Evolutionary conservation across 192 early-diverging fungal species (phyloP), one percentile per base, ranked within the genome.

Genomic region (Backusella parvicylindrica): DNA sequence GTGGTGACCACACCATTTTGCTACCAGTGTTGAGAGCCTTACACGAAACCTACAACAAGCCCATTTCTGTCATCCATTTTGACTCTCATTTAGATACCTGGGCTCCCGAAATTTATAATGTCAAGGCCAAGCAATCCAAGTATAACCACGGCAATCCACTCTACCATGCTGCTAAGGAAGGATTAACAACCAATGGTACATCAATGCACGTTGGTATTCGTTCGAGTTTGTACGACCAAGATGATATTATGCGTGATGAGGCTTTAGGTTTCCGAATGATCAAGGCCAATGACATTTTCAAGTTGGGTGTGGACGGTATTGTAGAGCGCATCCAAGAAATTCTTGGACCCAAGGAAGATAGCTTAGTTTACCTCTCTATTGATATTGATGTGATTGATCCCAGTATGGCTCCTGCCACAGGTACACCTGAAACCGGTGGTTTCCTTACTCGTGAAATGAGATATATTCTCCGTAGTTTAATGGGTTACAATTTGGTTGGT

Each of bases 351-450:
- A 72, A 70, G 36, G 64, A 79, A 2, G 77, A 79, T 28, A 67
- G 66, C 7, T 38, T 83, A 11, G 77, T 84, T 9, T 84, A 84
- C 18, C 41, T 84, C 1, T 84, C 82, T 0, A 81, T 84, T 68
- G 82, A 84, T 40, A 84, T 84, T 64, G 82, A 84, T 75, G 82
- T 84, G 21, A 67, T 84, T 75, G 82, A 84, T 60, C 82, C 82
- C 8, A 76, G 73, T 33, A 63, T 73, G 47, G 77, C 77, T 33
- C 77, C 77, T 28, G 77, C 71, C 8, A 83, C 82, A 5, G 82
- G 82, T 13, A 84, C 82, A 7, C 80, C 83, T 53, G 82, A 84
- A 40, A 72, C 66, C 30, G 82, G 82, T 37, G 82, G 82, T 31
- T 84, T 82, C 53, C 37, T 79, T 9, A 85, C 83, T 18, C 69